Percentiles rank a stretch among this genome's conserved stretches.
Evolutionary conservation across 495 filamentous ascomycete species (phyloP).

Genomic region (Neurospora africana): DNA sequence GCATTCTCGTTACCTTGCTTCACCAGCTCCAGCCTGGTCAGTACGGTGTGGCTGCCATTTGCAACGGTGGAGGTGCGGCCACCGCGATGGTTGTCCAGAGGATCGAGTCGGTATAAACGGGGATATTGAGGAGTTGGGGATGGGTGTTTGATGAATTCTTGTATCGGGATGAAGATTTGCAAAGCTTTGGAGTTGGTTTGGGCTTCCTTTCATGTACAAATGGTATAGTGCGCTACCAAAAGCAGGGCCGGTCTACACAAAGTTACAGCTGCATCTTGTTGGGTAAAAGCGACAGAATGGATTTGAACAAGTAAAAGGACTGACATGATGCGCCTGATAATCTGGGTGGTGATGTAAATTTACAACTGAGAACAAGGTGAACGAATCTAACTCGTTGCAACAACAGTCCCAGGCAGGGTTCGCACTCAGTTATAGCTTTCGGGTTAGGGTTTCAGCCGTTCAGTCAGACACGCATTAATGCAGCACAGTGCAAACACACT

Average conservation of each 20-base stretch:
- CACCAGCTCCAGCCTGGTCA: slow-evolving; percentile 85
- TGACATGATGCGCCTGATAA: neutral
- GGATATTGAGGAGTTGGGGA: neutral
- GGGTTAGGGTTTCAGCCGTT: neutral
- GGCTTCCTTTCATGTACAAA: neutral
- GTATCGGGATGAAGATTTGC: neutral
- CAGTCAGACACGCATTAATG: neutral
- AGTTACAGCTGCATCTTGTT: neutral
- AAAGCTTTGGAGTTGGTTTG: neutral
- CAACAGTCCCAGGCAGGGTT: neutral
- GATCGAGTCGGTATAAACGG: slow-evolving; percentile 51
- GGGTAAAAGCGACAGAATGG: neutral
- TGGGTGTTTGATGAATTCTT: neutral
- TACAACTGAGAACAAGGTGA: neutral
- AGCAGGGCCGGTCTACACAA: neutral
- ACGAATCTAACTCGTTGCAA: neutral
- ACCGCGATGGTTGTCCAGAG: slow-evolving; percentile 89
- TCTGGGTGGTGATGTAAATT: neutral
- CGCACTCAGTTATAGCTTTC: neutral
- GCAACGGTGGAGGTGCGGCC: slow-evolving; percentile 90
- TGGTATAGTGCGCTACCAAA: neutral
- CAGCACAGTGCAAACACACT: neutral
- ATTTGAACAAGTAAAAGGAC: neutral
- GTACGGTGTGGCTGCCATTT: slow-evolving; percentile 92
- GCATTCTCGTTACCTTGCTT: slow-evolving; percentile 81